Evolutionary conservation across 2,329 filamentous ascomycete genomes (phyloP), one percentile per base, ranked within the genome.

Genomic region (Chaetothyriales sp.): DNA sequence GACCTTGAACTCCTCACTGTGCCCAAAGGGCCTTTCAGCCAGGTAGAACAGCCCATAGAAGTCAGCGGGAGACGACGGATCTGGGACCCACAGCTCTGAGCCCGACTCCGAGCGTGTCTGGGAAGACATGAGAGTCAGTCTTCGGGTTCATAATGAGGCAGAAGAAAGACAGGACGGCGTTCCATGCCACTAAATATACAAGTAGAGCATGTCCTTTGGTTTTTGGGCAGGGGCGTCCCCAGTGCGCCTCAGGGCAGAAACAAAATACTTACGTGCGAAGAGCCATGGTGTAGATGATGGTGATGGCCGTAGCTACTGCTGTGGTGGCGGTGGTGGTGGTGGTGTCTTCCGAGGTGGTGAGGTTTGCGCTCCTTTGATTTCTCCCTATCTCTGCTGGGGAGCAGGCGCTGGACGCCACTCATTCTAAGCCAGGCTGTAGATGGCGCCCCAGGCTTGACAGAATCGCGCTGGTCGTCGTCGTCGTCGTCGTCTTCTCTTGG

Each of bases 331-430:
- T 54, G 49, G 10, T 47, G 43, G 2, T 51, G 50, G 10, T 51
- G 51, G 46, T 48, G 60, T 48, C 58, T 39, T 39, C 32, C 32
- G 10, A 39, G 32, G 32, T 39, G 10, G 5, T 39, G 32, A 39
- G 32, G 32, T 39, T 39, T 39, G 12, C 32, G 32, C 15, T 39
- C 32, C 32, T 39, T 39, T 10, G 32, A 39, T 15, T 39, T 61
- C 47, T 63, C 59, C 48, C 60, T 64, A 51, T 70, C 67, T 43
- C 67, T 64, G 49, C 62, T 65, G 4, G 66, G 66, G 49, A 70
- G 62, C 50, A 70, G 68, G 42, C 64, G 61, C 50, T 68, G 67
- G 49, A 70, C 66, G 1, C 67, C 65, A 58, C 64, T 68, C 68
- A 70, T 70, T 18, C 52, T 61, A 44, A 36, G 18, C 3, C 22